Evolutionary conservation across 768 basidiomycete species (phyloP), one percentile per base, ranked within the genome.

Genomic region (Tylopilus intermedius): DNA sequence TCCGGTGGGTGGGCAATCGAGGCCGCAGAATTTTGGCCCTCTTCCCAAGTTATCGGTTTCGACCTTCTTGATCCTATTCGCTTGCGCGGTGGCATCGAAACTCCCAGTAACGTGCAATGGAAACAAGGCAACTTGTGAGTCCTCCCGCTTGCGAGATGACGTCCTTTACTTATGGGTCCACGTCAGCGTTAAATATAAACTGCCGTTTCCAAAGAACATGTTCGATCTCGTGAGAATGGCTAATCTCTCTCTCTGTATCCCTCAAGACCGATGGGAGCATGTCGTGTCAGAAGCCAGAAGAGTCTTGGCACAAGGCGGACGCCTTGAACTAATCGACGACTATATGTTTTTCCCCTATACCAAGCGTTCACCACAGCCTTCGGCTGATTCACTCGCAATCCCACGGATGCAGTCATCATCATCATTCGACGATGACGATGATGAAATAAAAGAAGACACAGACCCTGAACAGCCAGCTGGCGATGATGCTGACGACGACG

Each of bases 191-290:
- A 76, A 76, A 57, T 73, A 78, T 55, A 62, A 68, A 27, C 71
- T 90, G 26, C 87, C 88, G 0, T 89, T 88, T 55, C 71, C 75
- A 0, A 76, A 79, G 58, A 71, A 78, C 45, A 74, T 75, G 2
- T 90, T 91, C 56, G 86, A 91, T 58, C 73, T 83, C 48, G 81
- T 92, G 40, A 77, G 88, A 33, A 81, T 91, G 77, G 82, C 86
- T 11, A 82, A 88, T 55, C 70, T 88, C 9, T 71, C 75, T 10
- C 72, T 86, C 13, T 79, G 78, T 59, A 74, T 92, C 45, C 86
- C 87, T 0, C 66, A 75, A 41, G 70, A 76, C 5, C 68, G 74
- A 37, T 91, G 89, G 89, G 69, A 76, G 30, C 68, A 69, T 15
- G 70, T 91, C 10, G 52, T 91, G 18, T 57, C 62, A 0, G 85